Percentiles rank a stretch among this genome's conserved stretches.
These are phyloP conservation scores for Acanthamoeba triangularis DNA, from an alignment of 208 protist species.

Conservation along the genomic window DNA sequence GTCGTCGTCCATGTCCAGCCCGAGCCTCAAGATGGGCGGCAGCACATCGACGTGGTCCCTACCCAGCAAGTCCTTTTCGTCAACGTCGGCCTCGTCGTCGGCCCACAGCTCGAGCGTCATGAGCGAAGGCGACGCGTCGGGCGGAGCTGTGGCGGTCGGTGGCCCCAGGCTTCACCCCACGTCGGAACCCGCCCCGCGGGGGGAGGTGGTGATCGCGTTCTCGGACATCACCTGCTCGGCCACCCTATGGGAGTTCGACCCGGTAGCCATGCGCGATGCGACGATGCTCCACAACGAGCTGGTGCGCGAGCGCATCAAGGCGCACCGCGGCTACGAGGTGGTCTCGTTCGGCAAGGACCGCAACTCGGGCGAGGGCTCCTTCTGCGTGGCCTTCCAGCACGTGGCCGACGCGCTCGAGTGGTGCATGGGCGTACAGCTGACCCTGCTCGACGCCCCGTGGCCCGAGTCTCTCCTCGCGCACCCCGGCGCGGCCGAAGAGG, in stretches of 20 bases:
- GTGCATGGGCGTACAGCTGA: constrained; percentile 35
- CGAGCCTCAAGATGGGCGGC: not conserved
- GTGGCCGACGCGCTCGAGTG: not conserved
- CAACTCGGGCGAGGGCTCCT: constrained; percentile 41
- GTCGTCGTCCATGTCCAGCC: not conserved
- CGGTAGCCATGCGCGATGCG: constrained; percentile 10
- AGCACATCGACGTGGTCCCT: not conserved
- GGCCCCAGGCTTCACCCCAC: not conserved
- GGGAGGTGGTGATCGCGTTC: not conserved
- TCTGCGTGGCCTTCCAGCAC: constrained; percentile 45
- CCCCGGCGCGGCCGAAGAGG: constrained; percentile 24
- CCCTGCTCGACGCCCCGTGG: not conserved
- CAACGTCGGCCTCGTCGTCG: not conserved
- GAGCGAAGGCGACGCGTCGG: not conserved
- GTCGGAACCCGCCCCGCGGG: not conserved
- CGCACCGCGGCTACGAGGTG: constrained; percentile 40
- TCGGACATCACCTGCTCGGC: constrained; percentile 6
- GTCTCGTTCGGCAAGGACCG: not conserved
- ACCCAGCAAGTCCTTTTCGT: not conserved
- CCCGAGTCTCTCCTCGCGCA: not conserved
- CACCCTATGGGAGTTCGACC: constrained; percentile 37
- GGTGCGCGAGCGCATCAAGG: not conserved
- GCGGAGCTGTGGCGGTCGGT: not conserved
- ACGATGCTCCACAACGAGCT: constrained; percentile 15
- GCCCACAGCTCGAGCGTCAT: not conserved